Evolutionary conservation across 345 rosid genomes (phyloP).

Genomic region (Arabidopsis thaliana): TAIR10.1 NC_003075.7:14358001-14358500

Average conservation of each 20-base stretch:
- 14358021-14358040: constrained; percentile 23
- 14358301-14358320: no score
- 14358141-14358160: background rate
- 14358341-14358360: no score
- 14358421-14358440: no score
- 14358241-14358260: background rate
- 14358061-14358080: constrained; percentile 17
- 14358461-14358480: no score
- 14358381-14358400: no score
- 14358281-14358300: no score
- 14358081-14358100: constrained; percentile 25
- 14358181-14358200: background rate
- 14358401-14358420: no score
- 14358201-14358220: background rate
- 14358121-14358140: constrained; percentile 34
- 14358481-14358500: no score
- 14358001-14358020: constrained; percentile 24
- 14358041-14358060: constrained; percentile 20
- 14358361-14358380: no score
- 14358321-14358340: no score
- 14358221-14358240: background rate
- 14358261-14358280: no score
- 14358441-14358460: no score
- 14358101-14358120: constrained; percentile 45
- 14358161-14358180: constrained; percentile 11